Conservation (phyloP, 805 yeast genomes). For the Yarrowia hollandica region DNA sequence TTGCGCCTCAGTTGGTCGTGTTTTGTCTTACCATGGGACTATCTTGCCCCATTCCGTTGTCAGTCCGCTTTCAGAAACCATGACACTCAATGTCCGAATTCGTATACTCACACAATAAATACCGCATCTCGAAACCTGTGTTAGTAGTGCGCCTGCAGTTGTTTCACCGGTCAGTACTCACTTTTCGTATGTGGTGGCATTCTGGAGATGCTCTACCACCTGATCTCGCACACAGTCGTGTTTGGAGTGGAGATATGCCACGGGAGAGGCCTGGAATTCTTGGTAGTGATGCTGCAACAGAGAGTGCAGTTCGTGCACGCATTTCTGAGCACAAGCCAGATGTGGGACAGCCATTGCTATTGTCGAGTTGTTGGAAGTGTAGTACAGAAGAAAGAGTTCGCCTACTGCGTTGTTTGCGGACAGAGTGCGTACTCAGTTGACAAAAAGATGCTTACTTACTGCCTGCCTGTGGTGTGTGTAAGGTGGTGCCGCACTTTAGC, state of each 20-base stretch:
- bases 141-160: background rate
- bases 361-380: background rate
- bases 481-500: slow-evolving; percentile 7
- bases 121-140: slow-evolving; percentile 30
- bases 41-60: no score
- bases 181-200: slow-evolving; percentile 26
- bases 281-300: slow-evolving; percentile 21
- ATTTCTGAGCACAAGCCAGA: slow-evolving; percentile 10
- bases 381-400: background rate
- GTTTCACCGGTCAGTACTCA: background rate
- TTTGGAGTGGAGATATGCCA: slow-evolving; percentile 3
- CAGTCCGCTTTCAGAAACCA: no score
- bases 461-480: slow-evolving; percentile 6
- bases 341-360: background rate
- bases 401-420: background rate
- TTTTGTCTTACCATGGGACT: no score
- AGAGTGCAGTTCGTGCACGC: slow-evolving; percentile 15
- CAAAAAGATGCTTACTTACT: background rate
- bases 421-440: background rate
- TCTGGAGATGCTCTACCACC: slow-evolving; percentile 23
- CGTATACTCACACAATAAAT: slow-evolving; percentile 28
- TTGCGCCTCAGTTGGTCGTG: no score
- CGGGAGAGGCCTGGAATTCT: slow-evolving; percentile 27
- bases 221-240: background rate
- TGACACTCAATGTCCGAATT: no score